phyloP scores from a whole-genome alignment of 2,329 filamentous ascomycete genomes.

The Talaromyces sp. region DNA sequence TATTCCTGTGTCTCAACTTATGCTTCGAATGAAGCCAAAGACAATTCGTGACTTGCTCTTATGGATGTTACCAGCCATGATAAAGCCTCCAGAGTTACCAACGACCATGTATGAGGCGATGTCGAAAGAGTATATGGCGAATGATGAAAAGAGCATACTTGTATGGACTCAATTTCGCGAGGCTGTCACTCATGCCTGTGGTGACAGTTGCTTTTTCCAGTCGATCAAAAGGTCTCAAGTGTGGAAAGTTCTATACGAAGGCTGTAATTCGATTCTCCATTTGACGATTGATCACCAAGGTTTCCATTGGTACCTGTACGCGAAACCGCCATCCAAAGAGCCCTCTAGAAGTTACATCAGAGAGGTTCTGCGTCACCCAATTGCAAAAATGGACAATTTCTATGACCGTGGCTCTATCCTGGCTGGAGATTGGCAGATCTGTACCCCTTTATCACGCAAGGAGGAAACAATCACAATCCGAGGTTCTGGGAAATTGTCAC shows the following conservation, averaged over 20 bases:
- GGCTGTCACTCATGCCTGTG: slow-evolving; percentile 22
- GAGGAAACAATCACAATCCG: slow-evolving; percentile 30
- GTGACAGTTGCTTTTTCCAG: slow-evolving; percentile 25
- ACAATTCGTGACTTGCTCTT: slow-evolving; percentile 44
- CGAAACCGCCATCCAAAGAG: slow-evolving; percentile 35
- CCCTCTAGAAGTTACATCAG: slow-evolving; percentile 38
- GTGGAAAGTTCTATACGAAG: slow-evolving; percentile 29
- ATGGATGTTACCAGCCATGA: slow-evolving; percentile 35
- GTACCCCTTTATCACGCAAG: slow-evolving; percentile 32
- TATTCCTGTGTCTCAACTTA: slow-evolving; percentile 13
- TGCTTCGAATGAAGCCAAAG: slow-evolving; percentile 34
- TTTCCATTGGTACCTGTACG: slow-evolving; percentile 47
- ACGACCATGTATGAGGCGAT: neutral
- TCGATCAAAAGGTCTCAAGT: slow-evolving; percentile 24
- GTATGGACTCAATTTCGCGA: slow-evolving; percentile 32
- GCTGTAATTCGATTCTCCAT: slow-evolving; percentile 20
- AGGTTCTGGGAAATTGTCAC: slow-evolving; percentile 27
- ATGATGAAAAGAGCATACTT: slow-evolving; percentile 13
- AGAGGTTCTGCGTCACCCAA: slow-evolving; percentile 41
- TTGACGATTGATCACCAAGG: slow-evolving; percentile 21
- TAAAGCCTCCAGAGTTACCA: slow-evolving; percentile 2
- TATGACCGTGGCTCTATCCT: slow-evolving; percentile 22
- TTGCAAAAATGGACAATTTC: slow-evolving; percentile 45
- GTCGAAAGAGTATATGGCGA: neutral
- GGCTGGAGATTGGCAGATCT: slow-evolving; percentile 43